Evolutionary conservation across 2,329 filamentous ascomycete genomes (phyloP).

Genomic region (Fusarium multiceps): DNA sequence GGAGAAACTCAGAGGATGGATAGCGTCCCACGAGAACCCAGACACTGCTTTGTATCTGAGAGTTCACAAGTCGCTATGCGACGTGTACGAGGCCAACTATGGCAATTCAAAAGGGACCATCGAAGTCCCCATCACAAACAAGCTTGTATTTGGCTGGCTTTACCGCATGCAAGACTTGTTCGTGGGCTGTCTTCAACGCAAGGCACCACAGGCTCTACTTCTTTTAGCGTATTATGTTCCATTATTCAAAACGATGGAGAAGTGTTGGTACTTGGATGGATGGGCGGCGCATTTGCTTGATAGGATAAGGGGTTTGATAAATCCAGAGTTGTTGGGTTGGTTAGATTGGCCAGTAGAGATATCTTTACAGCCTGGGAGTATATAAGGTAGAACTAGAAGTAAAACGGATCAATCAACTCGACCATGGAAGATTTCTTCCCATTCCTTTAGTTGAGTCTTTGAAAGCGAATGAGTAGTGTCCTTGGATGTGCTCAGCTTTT

Average conservation of each 20-base stretch:
- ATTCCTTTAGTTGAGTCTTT: not conserved
- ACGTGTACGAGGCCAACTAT: slow-evolving; percentile 46
- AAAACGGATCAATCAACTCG: not conserved
- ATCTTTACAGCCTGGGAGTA: slow-evolving; percentile 14
- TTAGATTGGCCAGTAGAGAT: slow-evolving; percentile 43
- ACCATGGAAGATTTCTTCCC: not conserved
- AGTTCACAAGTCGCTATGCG: slow-evolving; percentile 36
- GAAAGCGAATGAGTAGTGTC: not conserved
- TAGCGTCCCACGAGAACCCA: slow-evolving; percentile 40
- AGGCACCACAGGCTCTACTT: slow-evolving; percentile 45
- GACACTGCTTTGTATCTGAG: slow-evolving; percentile 44
- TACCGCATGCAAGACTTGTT: slow-evolving; percentile 46
- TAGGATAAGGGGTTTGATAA: slow-evolving; percentile 37
- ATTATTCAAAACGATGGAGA: slow-evolving; percentile 36
- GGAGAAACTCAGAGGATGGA: slow-evolving; percentile 39
- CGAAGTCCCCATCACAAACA: slow-evolving; percentile 30
- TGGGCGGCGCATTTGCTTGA: slow-evolving; percentile 42
- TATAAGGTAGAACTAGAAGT: slow-evolving; percentile 18
- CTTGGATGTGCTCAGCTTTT: not conserved
- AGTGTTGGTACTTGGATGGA: slow-evolving; percentile 40
- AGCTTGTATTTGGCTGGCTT: slow-evolving; percentile 46
- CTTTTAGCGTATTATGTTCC: slow-evolving; percentile 45
- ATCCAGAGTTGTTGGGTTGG: slow-evolving; percentile 35
- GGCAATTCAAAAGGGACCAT: slow-evolving; percentile 33
- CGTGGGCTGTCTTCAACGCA: slow-evolving; percentile 43